Conservation (phyloP, 2,329 filamentous ascomycete species). For the Fusarium siculi region DNA sequence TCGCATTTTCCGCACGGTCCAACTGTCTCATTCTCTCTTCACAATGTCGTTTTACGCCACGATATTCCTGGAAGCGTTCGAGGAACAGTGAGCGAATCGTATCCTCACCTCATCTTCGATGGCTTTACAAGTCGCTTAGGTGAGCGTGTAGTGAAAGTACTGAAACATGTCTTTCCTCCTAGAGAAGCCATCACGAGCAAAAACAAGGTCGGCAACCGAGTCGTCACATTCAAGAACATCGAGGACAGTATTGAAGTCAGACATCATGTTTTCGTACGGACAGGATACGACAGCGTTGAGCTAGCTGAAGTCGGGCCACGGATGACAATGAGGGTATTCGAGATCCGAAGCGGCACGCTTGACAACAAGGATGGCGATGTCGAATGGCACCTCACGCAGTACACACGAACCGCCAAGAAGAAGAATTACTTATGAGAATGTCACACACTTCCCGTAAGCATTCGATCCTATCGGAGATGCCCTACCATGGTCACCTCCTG, state of each 20-base stretch:
- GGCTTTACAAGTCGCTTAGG: slow-evolving; percentile 87
- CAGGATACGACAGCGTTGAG: slow-evolving; percentile 89
- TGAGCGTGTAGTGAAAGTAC: slow-evolving; percentile 83
- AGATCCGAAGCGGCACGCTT: slow-evolving; percentile 89
- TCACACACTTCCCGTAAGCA: not conserved
- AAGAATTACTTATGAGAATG: slow-evolving; percentile 87
- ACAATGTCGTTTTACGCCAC: slow-evolving; percentile 91
- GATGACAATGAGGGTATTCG: slow-evolving; percentile 97
- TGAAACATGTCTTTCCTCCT: slow-evolving; percentile 95
- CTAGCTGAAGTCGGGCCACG: slow-evolving; percentile 89
- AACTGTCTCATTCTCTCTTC: slow-evolving; percentile 81
- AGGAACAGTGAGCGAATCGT: slow-evolving; percentile 90
- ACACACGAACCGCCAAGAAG: slow-evolving; percentile 92
- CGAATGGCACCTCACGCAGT: slow-evolving; percentile 96
- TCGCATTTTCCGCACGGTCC: slow-evolving; percentile 91
- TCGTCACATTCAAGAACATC: slow-evolving; percentile 94
- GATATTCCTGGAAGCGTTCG: slow-evolving; percentile 90
- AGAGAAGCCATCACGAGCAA: slow-evolving; percentile 78
- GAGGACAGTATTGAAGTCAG: slow-evolving; percentile 94
- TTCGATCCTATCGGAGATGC: not conserved
- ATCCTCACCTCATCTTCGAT: slow-evolving; percentile 95
- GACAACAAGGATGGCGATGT: slow-evolving; percentile 96
- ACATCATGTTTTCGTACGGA: slow-evolving; percentile 86
- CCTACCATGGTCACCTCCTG: not conserved
- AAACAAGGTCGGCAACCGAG: slow-evolving; percentile 83